Percentiles rank a stretch among this genome's conserved stretches.
Evolutionary conservation across 1,284 basidiomycete species (phyloP).

Genomic region (Pseudozyma hubeiensis): DNA sequence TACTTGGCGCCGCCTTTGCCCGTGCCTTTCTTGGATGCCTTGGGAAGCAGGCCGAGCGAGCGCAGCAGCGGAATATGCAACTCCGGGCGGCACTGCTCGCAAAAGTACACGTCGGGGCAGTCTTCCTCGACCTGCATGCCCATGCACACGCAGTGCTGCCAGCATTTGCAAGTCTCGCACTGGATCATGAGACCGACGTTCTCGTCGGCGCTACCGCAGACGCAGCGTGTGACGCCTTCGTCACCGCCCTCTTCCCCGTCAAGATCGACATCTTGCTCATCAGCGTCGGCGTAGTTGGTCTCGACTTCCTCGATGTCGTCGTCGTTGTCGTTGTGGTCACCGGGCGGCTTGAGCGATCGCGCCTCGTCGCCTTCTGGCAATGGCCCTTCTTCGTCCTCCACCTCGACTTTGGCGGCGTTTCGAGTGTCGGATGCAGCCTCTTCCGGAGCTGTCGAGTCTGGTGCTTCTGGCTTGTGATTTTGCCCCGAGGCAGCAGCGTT

Average conservation of each 20-base stretch:
- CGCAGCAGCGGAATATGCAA: constrained; percentile 73
- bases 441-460: constrained; percentile 17
- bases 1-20: constrained; percentile 47
- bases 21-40: constrained; percentile 54
- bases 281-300: constrained; percentile 28
- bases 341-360: background rate
- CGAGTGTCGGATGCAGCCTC: constrained; percentile 17
- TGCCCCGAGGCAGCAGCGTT: constrained; percentile 1
- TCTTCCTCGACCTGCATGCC: constrained; percentile 86
- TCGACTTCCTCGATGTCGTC: constrained; percentile 23
- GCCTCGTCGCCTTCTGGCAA: constrained; percentile 1
- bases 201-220: constrained; percentile 84
- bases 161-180: constrained; percentile 95
- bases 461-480: background rate
- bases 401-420: constrained; percentile 14
- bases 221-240: constrained; percentile 88
- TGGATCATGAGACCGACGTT: constrained; percentile 86
- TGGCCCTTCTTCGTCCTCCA: constrained; percentile 10
- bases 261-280: constrained; percentile 28
- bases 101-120: constrained; percentile 77
- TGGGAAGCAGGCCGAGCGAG: constrained; percentile 60
- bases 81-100: constrained; percentile 91
- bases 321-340: constrained; percentile 10
- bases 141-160: constrained; percentile 98
- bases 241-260: constrained; percentile 75